Percentiles rank a stretch among this genome's conserved stretches.
Conservation (phyloP, 257 asterid species). For the Solanum tacnaense region DNA sequence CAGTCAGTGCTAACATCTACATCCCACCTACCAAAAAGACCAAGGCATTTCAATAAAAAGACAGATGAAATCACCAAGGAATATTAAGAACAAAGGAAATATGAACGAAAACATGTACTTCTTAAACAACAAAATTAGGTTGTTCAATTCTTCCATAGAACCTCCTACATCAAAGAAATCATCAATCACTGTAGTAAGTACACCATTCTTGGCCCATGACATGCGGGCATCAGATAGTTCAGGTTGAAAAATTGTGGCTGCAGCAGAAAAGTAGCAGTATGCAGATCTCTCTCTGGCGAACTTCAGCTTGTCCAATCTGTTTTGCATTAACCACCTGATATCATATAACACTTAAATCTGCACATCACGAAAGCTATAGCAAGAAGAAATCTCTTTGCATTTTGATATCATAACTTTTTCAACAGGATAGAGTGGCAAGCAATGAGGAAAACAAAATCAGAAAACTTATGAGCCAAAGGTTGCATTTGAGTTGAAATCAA, state of each 20-base stretch:
- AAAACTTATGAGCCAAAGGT: background rate
- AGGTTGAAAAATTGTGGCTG: slow-evolving; percentile 57
- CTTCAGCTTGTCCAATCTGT: slow-evolving; percentile 64
- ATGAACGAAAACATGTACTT: slow-evolving; percentile 20
- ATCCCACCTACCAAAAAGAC: slow-evolving; percentile 55
- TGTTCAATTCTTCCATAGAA: slow-evolving; percentile 59
- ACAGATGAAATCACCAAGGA: background rate
- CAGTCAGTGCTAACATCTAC: slow-evolving; percentile 35
- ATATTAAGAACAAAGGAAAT: background rate
- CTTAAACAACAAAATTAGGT: slow-evolving; percentile 59
- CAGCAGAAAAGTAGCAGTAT: slow-evolving; percentile 86
- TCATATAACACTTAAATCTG: background rate
- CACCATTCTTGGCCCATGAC: slow-evolving; percentile 86
- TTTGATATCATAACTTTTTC: background rate
- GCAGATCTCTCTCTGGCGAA: slow-evolving; percentile 80
- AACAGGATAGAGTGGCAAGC: background rate
- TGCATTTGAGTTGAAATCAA: background rate
- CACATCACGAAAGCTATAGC: background rate
- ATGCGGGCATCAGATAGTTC: slow-evolving; percentile 78
- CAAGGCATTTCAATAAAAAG: background rate
- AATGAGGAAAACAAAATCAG: background rate
- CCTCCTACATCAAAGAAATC: slow-evolving; percentile 90
- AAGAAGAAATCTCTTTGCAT: background rate
- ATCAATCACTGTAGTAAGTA: slow-evolving; percentile 80
- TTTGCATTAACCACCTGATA: slow-evolving; percentile 69